Evolutionary conservation across 1,139 yeast species (phyloP).

Genomic region (Tardiomyces digboiensis): DNA sequence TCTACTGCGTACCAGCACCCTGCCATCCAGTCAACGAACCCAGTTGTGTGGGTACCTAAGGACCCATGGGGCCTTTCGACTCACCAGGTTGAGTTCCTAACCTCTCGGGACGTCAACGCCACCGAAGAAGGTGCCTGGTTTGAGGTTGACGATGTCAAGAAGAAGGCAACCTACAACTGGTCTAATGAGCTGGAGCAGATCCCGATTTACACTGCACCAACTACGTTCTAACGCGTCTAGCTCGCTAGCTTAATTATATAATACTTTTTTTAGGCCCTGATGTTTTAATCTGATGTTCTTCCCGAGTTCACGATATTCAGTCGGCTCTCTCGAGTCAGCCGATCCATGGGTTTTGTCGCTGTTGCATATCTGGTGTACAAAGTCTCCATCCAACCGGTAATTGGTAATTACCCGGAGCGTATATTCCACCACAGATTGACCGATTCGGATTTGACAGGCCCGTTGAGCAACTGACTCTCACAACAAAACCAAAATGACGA

Average conservation of each 20-base stretch:
- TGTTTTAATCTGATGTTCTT: too few relatives aligned
- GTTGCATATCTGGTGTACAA: too few relatives aligned
- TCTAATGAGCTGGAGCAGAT: background rate
- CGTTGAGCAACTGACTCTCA: background rate
- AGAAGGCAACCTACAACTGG: conserved; percentile 15
- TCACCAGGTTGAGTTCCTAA: conserved; percentile 39
- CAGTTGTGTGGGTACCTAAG: conserved; percentile 78
- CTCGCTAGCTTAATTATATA: too few relatives aligned
- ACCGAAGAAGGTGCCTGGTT: conserved; percentile 55
- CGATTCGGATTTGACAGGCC: background rate
- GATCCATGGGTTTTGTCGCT: too few relatives aligned
- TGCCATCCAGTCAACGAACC: conserved; percentile 53
- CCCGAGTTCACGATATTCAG: too few relatives aligned
- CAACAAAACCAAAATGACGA: background rate
- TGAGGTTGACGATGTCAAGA: conserved; percentile 37
- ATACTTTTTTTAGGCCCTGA: too few relatives aligned
- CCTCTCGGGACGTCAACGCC: conserved; percentile 35
- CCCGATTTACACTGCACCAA: background rate
- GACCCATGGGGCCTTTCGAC: conserved; percentile 79
- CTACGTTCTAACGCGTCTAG: background rate
- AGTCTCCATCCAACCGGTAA: too few relatives aligned
- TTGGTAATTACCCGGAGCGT: too few relatives aligned
- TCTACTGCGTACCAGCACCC: conserved; percentile 66
- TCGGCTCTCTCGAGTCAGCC: too few relatives aligned
- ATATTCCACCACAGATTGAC: too few relatives aligned